A percentile compares a stretch with the other conserved stretches of the same genome.
These are phyloP conservation scores for Solanum bukasovii DNA, from an alignment of 257 asterid species.

Conservation along the genomic window DNA sequence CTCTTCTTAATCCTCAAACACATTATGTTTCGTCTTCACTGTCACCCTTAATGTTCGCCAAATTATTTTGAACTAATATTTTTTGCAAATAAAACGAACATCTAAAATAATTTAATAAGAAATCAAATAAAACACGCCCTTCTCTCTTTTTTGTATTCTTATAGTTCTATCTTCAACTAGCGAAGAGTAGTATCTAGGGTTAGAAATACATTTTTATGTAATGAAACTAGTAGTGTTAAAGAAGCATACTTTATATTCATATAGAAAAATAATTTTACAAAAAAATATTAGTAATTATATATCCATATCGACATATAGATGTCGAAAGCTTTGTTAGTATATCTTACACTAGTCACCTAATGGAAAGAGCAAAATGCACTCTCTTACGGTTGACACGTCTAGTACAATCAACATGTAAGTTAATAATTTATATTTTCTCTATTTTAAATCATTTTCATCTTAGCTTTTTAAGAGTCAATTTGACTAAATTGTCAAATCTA, in stretches of 20 bases:
- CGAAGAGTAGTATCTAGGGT: neutral
- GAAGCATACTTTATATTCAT: neutral
- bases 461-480: accelerated
- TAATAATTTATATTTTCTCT: no score
- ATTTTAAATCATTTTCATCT: no score
- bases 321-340: neutral
- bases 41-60: accelerated
- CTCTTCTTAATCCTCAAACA: neutral
- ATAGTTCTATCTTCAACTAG: neutral
- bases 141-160: neutral
- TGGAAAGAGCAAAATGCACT: neutral
- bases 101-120: neutral
- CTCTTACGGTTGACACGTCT: no score
- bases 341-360: neutral
- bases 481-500: neutral
- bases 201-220: neutral
- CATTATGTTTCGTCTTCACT: neutral
- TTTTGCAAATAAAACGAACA: no score
- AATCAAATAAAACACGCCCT: neutral
- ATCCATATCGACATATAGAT: neutral
- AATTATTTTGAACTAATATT: no score
- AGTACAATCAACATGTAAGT: neutral
- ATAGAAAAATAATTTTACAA: neutral
- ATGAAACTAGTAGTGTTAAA: neutral
- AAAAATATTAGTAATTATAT: neutral